Base-by-base conservation (phyloP, 2,329 filamentous ascomycete genomes). In the Aspergillus sp. region DNA sequence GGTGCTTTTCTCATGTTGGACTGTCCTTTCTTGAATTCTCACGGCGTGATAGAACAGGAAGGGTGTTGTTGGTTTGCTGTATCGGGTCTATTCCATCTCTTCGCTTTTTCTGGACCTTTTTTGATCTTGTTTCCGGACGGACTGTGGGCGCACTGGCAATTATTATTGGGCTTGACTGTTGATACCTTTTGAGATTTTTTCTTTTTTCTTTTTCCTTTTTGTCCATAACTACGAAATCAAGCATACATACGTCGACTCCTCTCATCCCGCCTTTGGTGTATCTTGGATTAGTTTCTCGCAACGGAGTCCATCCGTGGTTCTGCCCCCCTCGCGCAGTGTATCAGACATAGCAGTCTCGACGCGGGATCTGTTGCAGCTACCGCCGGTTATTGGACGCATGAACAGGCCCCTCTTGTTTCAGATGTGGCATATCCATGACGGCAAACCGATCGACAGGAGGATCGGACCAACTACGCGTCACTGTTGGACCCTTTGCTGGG, bases 121-220 rank as follows among this genome's bases (percentile, higher is more conserved):
- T 39, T 7, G 19, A 8, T 19, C 36, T 39, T 8, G 19, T 19
- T 39, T 28, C 12, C 19, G n/a, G 26, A 26, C 26, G 26, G 27
- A 5, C 26, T 39, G 30, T 41, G 27, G 43, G 35, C 26, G 32
- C 39, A 19, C n/a, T 36, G 35, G 38, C 38, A 27, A 26, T n/a
- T 34, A 19, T 43, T 29, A 30, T 33, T 36, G 40, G 12, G 27
- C 35, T 42, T 36, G 27, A 28, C 27, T 27, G 35, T 34, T 43
- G 45, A 47, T 47, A 47, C 45, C 45, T 44, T 47, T 47, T 44
- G 12, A 30, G 34, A 19, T 19, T 19, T 19, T 19, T 19, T 19
- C 19, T 19, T 19, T 19, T 19, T 19, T 19, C 19, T 19, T 19
- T 19, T 19, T 19, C 7, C 26, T 39, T 26, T 4, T 7, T 39